Percentiles rank a stretch among this genome's conserved stretches.
Conservation (phyloP, 257 asterid species). For the Echium plantagineum region DNA sequence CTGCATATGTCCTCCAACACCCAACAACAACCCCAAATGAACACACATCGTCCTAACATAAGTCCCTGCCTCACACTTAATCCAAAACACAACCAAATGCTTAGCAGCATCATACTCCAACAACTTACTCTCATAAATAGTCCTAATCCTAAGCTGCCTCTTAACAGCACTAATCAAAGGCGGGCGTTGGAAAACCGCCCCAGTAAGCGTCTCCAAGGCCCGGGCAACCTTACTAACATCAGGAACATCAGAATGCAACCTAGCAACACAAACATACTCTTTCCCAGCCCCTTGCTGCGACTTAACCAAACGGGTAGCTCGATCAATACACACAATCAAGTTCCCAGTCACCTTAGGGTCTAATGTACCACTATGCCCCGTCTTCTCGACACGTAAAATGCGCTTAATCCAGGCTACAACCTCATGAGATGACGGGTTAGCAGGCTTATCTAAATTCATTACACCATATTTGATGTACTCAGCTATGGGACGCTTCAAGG, state of each 20-base stretch:
- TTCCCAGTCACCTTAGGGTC: conserved; percentile 96
- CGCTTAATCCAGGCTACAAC: conserved; percentile 96
- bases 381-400: conserved; percentile 72
- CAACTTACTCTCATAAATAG: conserved; percentile 81
- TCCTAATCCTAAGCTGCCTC: conserved; percentile 83
- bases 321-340: conserved; percentile 79
- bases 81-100: conserved; percentile 90
- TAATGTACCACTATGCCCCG: conserved; percentile 91
- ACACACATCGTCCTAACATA: conserved; percentile 90
- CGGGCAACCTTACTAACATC: conserved; percentile 68
- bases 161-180: conserved; percentile 90
- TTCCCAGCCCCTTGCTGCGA: conserved; percentile 98
- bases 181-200: conserved; percentile 92
- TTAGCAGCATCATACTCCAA: conserved; percentile 65
- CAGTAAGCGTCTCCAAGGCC: conserved; percentile 78
- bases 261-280: conserved; percentile 78
- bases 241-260: conserved; percentile 68
- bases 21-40: conserved; percentile 81
- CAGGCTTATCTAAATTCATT: conserved; percentile 73
- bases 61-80: conserved; percentile 93
- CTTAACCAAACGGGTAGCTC: conserved; percentile 88
- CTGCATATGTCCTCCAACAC: conserved; percentile 93
- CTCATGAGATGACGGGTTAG: conserved; percentile 90
- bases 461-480: conserved; percentile 87
- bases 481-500: conserved; percentile 61